phyloP scores from a whole-genome alignment of 1,284 basidiomycete genomes.

The Microbotryum scabiosae region DNA sequence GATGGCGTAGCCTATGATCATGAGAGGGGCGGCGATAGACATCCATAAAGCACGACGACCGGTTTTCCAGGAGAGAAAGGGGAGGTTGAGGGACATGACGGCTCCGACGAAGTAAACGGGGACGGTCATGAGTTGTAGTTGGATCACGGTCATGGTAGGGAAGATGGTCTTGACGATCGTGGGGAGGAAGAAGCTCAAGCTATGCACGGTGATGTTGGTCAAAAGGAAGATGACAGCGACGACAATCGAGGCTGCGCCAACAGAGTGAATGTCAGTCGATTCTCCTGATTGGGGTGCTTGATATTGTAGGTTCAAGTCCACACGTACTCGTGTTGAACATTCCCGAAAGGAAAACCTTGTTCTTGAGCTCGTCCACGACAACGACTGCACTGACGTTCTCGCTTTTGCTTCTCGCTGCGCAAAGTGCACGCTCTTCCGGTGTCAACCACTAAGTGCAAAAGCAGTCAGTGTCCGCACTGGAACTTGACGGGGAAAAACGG shows the following conservation, averaged over 20 bases:
- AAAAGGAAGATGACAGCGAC: constrained; percentile 37
- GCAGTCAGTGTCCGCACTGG: too few relatives aligned
- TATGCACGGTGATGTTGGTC: constrained; percentile 37
- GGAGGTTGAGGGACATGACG: constrained; percentile 30
- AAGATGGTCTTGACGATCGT: constrained; percentile 37
- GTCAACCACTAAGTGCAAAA: too few relatives aligned
- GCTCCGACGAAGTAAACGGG: constrained; percentile 39
- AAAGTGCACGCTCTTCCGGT: constrained; percentile 13
- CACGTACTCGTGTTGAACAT: constrained; percentile 31
- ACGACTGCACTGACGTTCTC: constrained; percentile 36
- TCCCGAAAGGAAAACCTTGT: constrained; percentile 21
- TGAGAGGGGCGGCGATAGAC: constrained; percentile 25
- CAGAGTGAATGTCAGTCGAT: too few relatives aligned
- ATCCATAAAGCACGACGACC: constrained; percentile 29
- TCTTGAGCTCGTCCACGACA: constrained; percentile 31
- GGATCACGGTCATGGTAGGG: constrained; percentile 33
- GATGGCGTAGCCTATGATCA: constrained; percentile 37
- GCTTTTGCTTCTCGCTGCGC: constrained; percentile 34
- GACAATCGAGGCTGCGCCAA: constrained; percentile 22
- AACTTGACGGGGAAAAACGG: too few relatives aligned
- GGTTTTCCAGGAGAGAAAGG: constrained; percentile 34
- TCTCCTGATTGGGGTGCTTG: too few relatives aligned
- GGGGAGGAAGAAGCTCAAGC: constrained; percentile 35
- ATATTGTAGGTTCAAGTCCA: too few relatives aligned
- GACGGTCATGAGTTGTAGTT: constrained; percentile 39